phyloP scores from a whole-genome alignment of 1,139 yeast genomes.

The Wickerhamomyces sp. region DNA sequence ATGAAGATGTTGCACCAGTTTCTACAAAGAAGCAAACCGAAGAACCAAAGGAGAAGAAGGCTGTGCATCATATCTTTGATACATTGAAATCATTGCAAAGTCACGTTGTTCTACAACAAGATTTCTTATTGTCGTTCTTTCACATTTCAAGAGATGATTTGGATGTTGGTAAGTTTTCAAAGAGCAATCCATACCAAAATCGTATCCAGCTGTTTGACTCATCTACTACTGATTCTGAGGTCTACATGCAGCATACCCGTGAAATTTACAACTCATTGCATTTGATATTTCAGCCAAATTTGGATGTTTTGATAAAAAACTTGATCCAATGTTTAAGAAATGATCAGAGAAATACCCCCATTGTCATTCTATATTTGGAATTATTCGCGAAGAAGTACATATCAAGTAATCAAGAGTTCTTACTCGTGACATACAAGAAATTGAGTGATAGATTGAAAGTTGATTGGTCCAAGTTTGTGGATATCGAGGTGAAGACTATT shows the following conservation, averaged over 20 bases:
- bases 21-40: background rate
- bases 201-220: conserved; percentile 13
- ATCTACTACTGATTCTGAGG: conserved; percentile 36
- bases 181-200: conserved; percentile 20
- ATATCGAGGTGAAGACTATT: conserved; percentile 47
- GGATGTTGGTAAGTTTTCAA: conserved; percentile 46
- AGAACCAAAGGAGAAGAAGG: background rate
- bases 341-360: conserved; percentile 37
- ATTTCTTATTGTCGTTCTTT: conserved; percentile 59
- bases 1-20: conserved; percentile 5
- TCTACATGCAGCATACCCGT: conserved; percentile 50
- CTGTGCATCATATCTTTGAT: conserved; percentile 10
- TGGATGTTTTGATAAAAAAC: conserved; percentile 37
- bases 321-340: conserved; percentile 29
- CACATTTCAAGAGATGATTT: conserved; percentile 48
- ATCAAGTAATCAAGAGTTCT: conserved; percentile 62
- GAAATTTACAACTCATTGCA: conserved; percentile 49
- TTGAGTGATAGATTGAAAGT: conserved; percentile 45
- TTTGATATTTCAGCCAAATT: conserved; percentile 48
- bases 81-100: conserved; percentile 31
- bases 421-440: conserved; percentile 48
- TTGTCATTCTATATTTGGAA: conserved; percentile 37
- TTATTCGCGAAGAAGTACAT: conserved; percentile 31
- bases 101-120: conserved; percentile 56
- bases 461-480: conserved; percentile 58